Base-by-base conservation (phyloP, 2,329 filamentous ascomycete genomes). In the Exophiala phaeomuriformis region DNA sequence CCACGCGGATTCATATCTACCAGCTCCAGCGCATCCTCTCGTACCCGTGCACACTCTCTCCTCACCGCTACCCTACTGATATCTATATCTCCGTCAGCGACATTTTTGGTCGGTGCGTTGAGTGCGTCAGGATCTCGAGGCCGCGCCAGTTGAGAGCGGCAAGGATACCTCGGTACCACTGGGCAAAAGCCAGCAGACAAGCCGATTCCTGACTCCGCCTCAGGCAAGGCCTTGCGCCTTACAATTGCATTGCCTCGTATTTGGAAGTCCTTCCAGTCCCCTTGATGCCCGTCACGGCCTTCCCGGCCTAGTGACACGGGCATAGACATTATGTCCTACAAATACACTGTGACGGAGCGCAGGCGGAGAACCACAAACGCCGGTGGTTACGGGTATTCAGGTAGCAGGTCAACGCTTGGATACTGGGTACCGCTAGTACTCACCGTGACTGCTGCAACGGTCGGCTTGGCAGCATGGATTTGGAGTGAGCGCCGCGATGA, bases 341-440 rank as follows among this genome's bases (percentile, higher is more conserved):
- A 58, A 37, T 61, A 61, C 33, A 61, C 50, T 29, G 59, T 61
- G 30, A 60, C 53, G 8, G 59, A 63, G 51, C 59, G 59, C 47
- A 57, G 58, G 44, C 53, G 58, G n/a, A 53, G 56, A 35, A 57
- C 58, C 6, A 49, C 55, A 3, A 55, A 45, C 37, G 45, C 48
- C 29, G 50, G 56, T 51, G 69, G 69, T 46, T 73, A 73, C 64
- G 71, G 71, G 65, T 64, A 69, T 42, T 68, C 68, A 6, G 69
- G 71, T 27, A 63, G 65, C 51, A 68, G 71, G 33, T 72, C 72
- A 12, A 65, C 69, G 35, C 63, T 75, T 60, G 72, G 84, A 66
- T 91, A 94, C 73, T 96, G 90, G 88, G 81, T 95, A 56, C 91
- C 91, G 58, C 78, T 97, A 52, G 85, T 84, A 61, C 72, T 95